These are phyloP conservation scores for Raffaelea albimanens DNA, from an alignment of 2,329 filamentous ascomycete species.

Conservation along the genomic window DNA sequence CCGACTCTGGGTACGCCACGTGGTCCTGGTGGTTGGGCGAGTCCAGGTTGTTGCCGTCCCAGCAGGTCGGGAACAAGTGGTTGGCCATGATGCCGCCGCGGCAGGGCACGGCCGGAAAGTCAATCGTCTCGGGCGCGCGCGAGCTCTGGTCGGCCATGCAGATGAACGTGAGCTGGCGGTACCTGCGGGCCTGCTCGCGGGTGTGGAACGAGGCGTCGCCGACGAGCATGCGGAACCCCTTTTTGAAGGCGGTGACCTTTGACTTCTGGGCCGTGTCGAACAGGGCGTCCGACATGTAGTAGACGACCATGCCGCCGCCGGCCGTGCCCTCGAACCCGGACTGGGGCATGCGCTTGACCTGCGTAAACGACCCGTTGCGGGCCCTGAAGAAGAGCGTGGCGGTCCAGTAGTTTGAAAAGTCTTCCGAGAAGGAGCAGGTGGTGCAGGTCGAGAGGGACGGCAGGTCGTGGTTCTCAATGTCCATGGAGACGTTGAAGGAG, in stretches of 20 bases:
- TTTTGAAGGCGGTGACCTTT: constrained; percentile 34
- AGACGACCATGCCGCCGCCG: constrained; percentile 34
- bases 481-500: constrained; percentile 37
- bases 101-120: constrained; percentile 28
- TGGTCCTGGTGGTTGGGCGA: constrained; percentile 34
- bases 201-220: constrained; percentile 27
- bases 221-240: constrained; percentile 38
- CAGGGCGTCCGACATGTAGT: constrained; percentile 34
- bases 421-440: constrained; percentile 26
- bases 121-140: constrained; percentile 27
- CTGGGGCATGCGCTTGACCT: constrained; percentile 27
- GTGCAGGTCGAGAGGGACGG: constrained; percentile 31
- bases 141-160: constrained; percentile 28
- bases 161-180: constrained; percentile 29
- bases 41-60: constrained; percentile 43
- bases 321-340: constrained; percentile 29
- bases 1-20: constrained; percentile 14
- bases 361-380: constrained; percentile 30
- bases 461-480: constrained; percentile 21
- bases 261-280: constrained; percentile 25
- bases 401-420: constrained; percentile 27
- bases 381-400: constrained; percentile 29
- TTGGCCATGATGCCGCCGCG: constrained; percentile 28
- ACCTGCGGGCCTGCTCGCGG: constrained; percentile 24
- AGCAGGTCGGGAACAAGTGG: constrained; percentile 36